These are phyloP conservation scores for Suillus weaverae DNA, from an alignment of 768 basidiomycete species.

Conservation along the genomic window DNA sequence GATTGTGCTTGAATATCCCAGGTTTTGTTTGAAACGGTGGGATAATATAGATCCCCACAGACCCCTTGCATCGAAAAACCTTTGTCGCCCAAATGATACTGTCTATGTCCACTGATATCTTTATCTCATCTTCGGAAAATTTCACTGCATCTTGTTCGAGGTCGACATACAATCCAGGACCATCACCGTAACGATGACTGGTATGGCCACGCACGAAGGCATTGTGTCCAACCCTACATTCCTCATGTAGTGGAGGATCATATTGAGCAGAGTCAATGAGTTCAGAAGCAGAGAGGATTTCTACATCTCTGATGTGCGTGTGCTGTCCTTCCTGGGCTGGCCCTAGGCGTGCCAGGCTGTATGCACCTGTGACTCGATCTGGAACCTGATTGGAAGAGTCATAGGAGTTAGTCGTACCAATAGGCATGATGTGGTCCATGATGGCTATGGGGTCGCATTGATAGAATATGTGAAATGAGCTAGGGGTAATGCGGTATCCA, in stretches of 20 bases:
- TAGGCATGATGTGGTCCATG: not conserved
- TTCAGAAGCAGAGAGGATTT: not conserved
- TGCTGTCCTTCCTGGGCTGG: fast-evolving
- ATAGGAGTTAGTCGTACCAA: not conserved
- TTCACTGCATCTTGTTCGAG: not conserved
- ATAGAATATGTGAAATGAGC: not conserved
- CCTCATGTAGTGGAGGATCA: not conserved
- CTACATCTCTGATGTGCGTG: not conserved
- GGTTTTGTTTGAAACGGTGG: not conserved
- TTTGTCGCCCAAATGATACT: not conserved
- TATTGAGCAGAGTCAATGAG: not conserved
- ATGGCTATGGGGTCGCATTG: not conserved
- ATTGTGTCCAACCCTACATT: not conserved
- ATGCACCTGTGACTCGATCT: not conserved
- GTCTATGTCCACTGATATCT: not conserved
- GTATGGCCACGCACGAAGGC: not conserved
- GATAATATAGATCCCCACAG: not conserved
- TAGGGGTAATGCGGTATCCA: not conserved
- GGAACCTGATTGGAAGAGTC: not conserved
- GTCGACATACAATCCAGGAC: not conserved
- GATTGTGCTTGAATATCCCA: not conserved
- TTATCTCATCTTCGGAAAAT: not conserved
- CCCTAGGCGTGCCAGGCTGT: not conserved
- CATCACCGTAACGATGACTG: not conserved
- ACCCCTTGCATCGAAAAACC: not conserved